phyloP scores from a whole-genome alignment of 2,329 filamentous ascomycete species.

The Apiospora pterosperma region DNA sequence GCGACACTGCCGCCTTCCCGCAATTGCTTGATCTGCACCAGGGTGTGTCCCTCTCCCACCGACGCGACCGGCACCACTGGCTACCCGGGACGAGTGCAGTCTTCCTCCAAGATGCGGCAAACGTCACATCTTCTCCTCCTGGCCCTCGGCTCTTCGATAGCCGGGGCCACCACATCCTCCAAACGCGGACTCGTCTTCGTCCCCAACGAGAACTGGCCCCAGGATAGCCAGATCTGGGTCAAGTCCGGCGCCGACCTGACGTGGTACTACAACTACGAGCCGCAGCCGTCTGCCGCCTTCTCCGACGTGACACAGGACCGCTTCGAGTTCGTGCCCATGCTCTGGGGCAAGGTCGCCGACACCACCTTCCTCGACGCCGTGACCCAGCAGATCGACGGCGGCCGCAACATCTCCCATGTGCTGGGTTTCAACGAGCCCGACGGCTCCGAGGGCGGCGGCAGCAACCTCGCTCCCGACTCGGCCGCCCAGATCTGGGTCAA shows the following conservation, averaged over 20 bases:
- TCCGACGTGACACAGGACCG: conserved; percentile 43
- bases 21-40: not conserved
- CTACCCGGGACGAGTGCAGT: not conserved
- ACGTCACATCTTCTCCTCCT: not conserved
- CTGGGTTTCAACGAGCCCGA: conserved; percentile 83
- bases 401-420: conserved; percentile 61
- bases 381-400: conserved; percentile 46
- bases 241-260: conserved; percentile 55
- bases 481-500: conserved; percentile 69
- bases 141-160: not conserved
- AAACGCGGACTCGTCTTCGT: conserved; percentile 76
- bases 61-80: not conserved
- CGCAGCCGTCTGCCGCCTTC: conserved; percentile 52
- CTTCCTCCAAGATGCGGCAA: not conserved
- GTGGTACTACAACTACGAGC: conserved; percentile 83
- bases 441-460: conserved; percentile 57
- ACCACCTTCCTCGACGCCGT: conserved; percentile 61
- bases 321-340: conserved; percentile 78
- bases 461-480: conserved; percentile 51
- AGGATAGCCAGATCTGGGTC: conserved; percentile 66
- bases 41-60: not conserved
- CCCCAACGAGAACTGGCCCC: conserved; percentile 47
- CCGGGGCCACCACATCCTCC: conserved; percentile 12
- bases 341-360: conserved; percentile 62
- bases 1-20: not conserved